phyloP scores from a whole-genome alignment of 106 monocot genomes.

The Ottelia alismoides region DNA sequence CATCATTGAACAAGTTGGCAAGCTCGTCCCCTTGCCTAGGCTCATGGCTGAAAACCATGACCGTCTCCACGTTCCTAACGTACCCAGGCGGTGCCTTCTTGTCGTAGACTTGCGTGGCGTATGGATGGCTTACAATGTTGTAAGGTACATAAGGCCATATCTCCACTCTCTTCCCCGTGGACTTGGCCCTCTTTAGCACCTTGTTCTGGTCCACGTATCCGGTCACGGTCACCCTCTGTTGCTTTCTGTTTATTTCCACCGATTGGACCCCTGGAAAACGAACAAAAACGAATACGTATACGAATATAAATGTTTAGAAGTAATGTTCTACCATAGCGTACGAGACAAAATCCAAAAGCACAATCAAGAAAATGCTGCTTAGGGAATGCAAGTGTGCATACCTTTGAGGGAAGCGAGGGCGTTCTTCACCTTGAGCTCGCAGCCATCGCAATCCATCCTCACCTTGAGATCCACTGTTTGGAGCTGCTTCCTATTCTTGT shows the following conservation, averaged over 20 bases:
- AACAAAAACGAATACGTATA: background rate
- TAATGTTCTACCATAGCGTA: too few relatives aligned
- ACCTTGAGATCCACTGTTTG: too few relatives aligned
- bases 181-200: background rate
- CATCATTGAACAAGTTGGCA: background rate
- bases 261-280: background rate
- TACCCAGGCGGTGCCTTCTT: background rate
- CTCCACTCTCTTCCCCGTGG: background rate
- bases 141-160: background rate
- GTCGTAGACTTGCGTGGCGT: background rate
- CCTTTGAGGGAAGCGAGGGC: background rate
- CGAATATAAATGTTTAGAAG: too few relatives aligned
- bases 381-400: background rate
- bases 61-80: background rate
- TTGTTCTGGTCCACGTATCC: background rate
- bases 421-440: too few relatives aligned
- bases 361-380: background rate
- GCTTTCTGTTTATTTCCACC: background rate
- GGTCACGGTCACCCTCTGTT: background rate
- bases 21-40: background rate
- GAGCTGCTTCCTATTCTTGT: background rate
- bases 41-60: background rate
- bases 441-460: too few relatives aligned
- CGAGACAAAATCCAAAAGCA: background rate
- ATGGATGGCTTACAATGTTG: background rate